A percentile compares a stretch with the other conserved stretches of the same genome.
phyloP scores from a whole-genome alignment of 2,329 filamentous ascomycete genomes.

The Cladosporium sp. region DNA sequence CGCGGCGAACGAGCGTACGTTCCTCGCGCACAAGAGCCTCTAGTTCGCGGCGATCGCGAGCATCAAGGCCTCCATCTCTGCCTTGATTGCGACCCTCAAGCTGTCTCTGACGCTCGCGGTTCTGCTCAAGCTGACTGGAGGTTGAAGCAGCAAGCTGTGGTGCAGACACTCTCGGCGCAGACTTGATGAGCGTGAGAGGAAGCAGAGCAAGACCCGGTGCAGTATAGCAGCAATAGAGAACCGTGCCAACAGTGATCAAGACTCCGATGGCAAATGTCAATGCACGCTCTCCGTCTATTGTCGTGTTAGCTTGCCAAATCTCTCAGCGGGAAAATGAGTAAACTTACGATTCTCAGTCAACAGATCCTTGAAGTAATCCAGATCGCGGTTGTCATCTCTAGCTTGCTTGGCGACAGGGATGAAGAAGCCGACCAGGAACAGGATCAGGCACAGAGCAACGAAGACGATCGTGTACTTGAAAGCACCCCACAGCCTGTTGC shows the following conservation, averaged over 20 bases:
- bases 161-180: slow-evolving; percentile 77
- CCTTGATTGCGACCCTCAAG: slow-evolving; percentile 80
- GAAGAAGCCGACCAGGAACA: slow-evolving; percentile 93
- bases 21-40: slow-evolving; percentile 86
- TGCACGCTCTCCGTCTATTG: slow-evolving; percentile 75
- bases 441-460: slow-evolving; percentile 68
- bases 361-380: slow-evolving; percentile 87
- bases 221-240: slow-evolving; percentile 85
- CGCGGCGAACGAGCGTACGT: slow-evolving; percentile 81
- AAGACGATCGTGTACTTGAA: slow-evolving; percentile 89
- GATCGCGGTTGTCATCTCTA: slow-evolving; percentile 62
- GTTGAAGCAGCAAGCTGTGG: slow-evolving; percentile 74
- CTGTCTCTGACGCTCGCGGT: slow-evolving; percentile 86
- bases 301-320: slow-evolving; percentile 10
- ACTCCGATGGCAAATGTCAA: slow-evolving; percentile 84
- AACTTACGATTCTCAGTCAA: slow-evolving; percentile 70
- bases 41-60: slow-evolving; percentile 83
- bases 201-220: slow-evolving; percentile 82
- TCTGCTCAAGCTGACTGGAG: slow-evolving; percentile 74
- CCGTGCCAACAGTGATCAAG: slow-evolving; percentile 78
- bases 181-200: slow-evolving; percentile 87
- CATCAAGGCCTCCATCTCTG: slow-evolving; percentile 66
- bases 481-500: slow-evolving; percentile 71
- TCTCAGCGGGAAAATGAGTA: not conserved
- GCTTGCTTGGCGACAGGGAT: slow-evolving; percentile 71